These are phyloP conservation scores for Pulveroboletus sp. DNA, from an alignment of 768 basidiomycete species.

Conservation along the genomic window DNA sequence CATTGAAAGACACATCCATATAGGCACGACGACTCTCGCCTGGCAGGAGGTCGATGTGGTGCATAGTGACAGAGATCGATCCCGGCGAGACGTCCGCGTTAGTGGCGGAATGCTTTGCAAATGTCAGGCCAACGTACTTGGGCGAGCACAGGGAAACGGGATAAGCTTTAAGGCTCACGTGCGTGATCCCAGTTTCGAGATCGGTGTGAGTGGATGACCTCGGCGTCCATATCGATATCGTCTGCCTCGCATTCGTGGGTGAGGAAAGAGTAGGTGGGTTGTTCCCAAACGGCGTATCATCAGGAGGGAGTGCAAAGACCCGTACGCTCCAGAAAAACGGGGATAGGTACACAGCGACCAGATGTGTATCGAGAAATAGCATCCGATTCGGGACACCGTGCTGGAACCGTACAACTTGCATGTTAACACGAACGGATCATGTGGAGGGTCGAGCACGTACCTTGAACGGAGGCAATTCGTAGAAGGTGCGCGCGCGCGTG, in stretches of 20 bases:
- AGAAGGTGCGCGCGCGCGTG: background rate
- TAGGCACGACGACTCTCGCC: too few relatives aligned
- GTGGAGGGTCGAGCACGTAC: too few relatives aligned
- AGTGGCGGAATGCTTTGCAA: background rate
- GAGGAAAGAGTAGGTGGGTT: background rate
- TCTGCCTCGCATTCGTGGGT: background rate
- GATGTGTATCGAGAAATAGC: background rate
- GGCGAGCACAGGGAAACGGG: too few relatives aligned
- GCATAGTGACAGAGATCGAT: too few relatives aligned
- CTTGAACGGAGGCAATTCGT: background rate
- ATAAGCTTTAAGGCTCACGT: background rate
- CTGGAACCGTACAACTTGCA: too few relatives aligned
- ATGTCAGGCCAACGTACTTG: background rate
- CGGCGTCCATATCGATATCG: fast-evolving
- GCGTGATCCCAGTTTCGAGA: background rate
- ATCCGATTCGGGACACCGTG: background rate
- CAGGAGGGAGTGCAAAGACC: background rate
- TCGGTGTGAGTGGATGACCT: background rate
- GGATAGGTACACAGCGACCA: background rate
- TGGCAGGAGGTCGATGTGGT: too few relatives aligned
- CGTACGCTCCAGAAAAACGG: background rate
- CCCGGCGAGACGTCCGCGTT: too few relatives aligned
- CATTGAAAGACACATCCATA: too few relatives aligned
- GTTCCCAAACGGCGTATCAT: background rate
- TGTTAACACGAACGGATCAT: too few relatives aligned